Conservation (phyloP, 768 basidiomycete genomes). For the Mrakia gelida region DNA sequence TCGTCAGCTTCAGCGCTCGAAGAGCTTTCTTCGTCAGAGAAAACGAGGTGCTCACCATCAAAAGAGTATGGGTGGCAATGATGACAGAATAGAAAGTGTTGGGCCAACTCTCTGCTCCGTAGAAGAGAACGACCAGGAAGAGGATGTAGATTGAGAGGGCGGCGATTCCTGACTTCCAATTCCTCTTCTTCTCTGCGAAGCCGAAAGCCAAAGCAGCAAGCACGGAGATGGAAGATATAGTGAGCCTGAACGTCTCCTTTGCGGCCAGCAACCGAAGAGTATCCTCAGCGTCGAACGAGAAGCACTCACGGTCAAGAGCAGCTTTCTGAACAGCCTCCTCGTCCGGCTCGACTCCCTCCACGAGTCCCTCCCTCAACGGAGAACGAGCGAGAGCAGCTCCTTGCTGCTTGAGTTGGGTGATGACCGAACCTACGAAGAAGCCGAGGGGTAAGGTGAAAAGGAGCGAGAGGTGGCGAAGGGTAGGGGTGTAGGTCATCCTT, state of each 20-base stretch:
- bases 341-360: background rate
- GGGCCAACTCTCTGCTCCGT: background rate
- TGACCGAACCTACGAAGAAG: background rate
- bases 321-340: background rate
- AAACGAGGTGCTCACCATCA: background rate
- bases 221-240: background rate
- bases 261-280: background rate
- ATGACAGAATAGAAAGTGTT: background rate
- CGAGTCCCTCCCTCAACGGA: background rate
- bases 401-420: background rate
- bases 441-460: background rate
- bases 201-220: background rate
- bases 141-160: background rate
- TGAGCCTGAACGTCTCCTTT: background rate
- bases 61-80: background rate
- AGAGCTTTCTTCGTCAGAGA: too few relatives aligned
- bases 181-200: background rate
- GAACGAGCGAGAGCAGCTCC: background rate
- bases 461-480: background rate
- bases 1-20: background rate
- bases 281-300: background rate
- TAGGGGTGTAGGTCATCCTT: background rate
- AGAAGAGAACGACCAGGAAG: background rate
- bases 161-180: background rate
- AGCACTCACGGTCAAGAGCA: background rate